These are phyloP conservation scores for Pseudoturritis turrita DNA, from an alignment of 345 rosid species.

Conservation along the genomic window DNA sequence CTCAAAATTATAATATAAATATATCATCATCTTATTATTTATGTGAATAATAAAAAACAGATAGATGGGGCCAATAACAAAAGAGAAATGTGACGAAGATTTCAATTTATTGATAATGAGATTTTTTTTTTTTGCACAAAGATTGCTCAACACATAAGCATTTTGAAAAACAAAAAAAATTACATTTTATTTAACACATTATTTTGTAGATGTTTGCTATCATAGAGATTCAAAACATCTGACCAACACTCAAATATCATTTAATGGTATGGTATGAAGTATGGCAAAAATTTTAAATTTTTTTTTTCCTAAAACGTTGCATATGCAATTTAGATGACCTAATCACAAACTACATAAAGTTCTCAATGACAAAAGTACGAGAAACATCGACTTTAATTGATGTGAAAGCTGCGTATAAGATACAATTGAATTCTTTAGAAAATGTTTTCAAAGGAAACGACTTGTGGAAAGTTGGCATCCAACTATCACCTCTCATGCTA, in stretches of 20 bases:
- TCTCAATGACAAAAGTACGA: slow-evolving; percentile 23
- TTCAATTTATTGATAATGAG: no score
- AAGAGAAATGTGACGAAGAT: no score
- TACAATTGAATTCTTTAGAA: slow-evolving; percentile 41
- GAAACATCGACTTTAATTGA: slow-evolving; percentile 32
- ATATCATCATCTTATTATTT: no score
- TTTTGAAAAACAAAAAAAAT: no score
- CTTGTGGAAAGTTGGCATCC: slow-evolving; percentile 70
- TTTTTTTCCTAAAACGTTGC: slow-evolving; percentile 87
- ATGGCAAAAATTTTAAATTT: slow-evolving; percentile 70
- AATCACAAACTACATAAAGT: slow-evolving; percentile 45
- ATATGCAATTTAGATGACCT: slow-evolving; percentile 72
- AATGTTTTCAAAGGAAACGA: slow-evolving; percentile 35
- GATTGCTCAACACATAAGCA: no score
- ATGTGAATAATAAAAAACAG: no score
- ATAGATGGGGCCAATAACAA: no score
- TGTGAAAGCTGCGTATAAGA: slow-evolving; percentile 38
- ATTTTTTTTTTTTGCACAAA: no score
- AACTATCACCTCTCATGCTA: slow-evolving; percentile 61
- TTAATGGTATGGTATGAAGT: slow-evolving; percentile 91
- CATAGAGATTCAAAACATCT: slow-evolving; percentile 90
- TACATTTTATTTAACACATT: no score
- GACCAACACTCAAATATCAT: slow-evolving; percentile 86
- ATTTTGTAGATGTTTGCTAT: no score
- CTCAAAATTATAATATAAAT: no score